Conservation (phyloP, 2,329 filamentous ascomycete species). For the Lithohypha guttulata region DNA sequence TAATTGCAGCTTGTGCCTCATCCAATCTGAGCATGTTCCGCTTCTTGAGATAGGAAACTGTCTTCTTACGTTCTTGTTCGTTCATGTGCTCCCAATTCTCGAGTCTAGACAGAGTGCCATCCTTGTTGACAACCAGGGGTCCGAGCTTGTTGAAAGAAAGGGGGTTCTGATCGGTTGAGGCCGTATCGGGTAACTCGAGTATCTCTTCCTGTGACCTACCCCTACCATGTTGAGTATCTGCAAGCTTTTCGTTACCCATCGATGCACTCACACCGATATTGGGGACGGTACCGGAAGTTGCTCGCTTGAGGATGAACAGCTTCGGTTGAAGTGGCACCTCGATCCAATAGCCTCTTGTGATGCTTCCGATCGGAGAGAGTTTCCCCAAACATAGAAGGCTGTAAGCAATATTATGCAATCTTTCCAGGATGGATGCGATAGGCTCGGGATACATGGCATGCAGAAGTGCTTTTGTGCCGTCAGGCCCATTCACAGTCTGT, state of each 20-base stretch:
- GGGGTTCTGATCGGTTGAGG: slow-evolving; percentile 11
- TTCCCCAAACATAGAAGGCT: slow-evolving; percentile 24
- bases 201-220: not conserved
- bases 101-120: slow-evolving; percentile 61
- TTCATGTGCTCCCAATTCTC: slow-evolving; percentile 64
- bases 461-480: slow-evolving; percentile 26
- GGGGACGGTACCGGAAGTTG: not conserved
- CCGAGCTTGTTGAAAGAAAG: slow-evolving; percentile 59
- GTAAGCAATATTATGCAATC: slow-evolving; percentile 24
- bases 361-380: slow-evolving; percentile 11
- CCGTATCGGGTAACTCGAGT: not conserved
- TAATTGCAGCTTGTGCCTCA: slow-evolving; percentile 13
- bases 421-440: slow-evolving; percentile 11
- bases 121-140: slow-evolving; percentile 61
- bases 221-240: not conserved
- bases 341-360: slow-evolving; percentile 44
- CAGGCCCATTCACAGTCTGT: slow-evolving; percentile 4
- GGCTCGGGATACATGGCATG: slow-evolving; percentile 22
- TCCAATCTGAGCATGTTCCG: slow-evolving; percentile 55
- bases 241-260: not conserved
- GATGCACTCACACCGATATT: not conserved
- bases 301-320: slow-evolving; percentile 40
- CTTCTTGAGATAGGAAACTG: slow-evolving; percentile 55
- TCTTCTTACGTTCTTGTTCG: slow-evolving; percentile 55
- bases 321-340: slow-evolving; percentile 44